phyloP scores from a whole-genome alignment of 2,329 filamentous ascomycete genomes.

The Penicillium sp. region DNA sequence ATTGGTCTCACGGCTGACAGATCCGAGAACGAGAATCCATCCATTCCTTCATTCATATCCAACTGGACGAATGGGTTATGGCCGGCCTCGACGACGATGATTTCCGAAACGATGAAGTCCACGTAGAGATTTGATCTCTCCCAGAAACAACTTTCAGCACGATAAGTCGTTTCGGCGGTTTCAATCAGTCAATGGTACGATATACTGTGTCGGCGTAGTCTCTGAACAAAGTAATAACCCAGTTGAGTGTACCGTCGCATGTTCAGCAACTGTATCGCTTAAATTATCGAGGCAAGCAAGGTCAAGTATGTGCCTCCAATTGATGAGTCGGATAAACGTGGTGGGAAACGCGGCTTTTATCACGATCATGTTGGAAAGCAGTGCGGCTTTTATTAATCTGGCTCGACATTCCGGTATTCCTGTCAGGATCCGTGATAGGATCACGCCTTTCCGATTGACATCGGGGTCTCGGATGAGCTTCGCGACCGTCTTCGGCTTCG shows the following conservation, averaged over 20 bases:
- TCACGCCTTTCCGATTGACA: not conserved
- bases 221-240: not conserved
- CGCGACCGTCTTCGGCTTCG: slow-evolving; percentile 20
- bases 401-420: not conserved
- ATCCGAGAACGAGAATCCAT: no score
- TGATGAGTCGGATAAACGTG: not conserved
- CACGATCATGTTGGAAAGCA: not conserved
- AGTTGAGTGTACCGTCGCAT: no score
- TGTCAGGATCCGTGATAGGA: not conserved
- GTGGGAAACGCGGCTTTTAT: not conserved
- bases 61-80: no score
- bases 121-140: no score
- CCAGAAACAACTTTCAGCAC: no score
- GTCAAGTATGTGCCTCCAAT: not conserved
- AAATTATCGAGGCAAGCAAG: not conserved
- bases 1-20: no score
- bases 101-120: no score
- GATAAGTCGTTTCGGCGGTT: no score
- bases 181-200: no score
- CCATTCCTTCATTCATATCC: no score
- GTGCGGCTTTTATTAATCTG: not conserved
- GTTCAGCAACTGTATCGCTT: no score
- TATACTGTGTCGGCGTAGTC: not conserved
- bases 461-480: slow-evolving; percentile 14
- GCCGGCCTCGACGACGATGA: no score